Evolutionary conservation across 805 yeast species (phyloP).

Genomic region (Metschnikowia cerradonensis): DNA sequence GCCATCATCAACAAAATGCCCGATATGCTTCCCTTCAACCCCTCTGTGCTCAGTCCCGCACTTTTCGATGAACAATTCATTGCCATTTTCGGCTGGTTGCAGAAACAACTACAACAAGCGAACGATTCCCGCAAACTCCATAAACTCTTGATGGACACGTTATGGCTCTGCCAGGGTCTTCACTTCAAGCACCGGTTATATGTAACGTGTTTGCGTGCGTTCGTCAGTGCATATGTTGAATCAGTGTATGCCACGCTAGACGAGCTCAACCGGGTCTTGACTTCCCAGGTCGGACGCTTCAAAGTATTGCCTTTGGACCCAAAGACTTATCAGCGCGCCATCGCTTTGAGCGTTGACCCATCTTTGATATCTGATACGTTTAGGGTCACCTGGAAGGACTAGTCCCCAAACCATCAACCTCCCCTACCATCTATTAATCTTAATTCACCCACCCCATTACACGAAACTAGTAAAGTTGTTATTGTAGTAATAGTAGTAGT

Average conservation of each 20-base stretch:
- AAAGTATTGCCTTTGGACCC: not conserved
- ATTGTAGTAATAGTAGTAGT: too few species aligned
- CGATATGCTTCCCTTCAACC: conserved; percentile 7
- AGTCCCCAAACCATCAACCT: not conserved
- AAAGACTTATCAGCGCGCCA: not conserved
- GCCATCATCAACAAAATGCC: conserved; percentile 21
- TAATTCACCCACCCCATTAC: too few species aligned
- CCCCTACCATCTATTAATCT: too few species aligned
- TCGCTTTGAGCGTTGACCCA: not conserved
- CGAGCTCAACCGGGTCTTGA: conserved; percentile 1
- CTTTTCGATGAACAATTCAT: conserved; percentile 8
- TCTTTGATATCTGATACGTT: not conserved
- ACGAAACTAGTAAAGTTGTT: too few species aligned
- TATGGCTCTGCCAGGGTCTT: conserved; percentile 3
- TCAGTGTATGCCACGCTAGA: conserved; percentile 8
- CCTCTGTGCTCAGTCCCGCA: not conserved
- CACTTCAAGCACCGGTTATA: not conserved
- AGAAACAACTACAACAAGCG: not conserved
- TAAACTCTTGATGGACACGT: conserved; percentile 1
- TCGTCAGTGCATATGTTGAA: conserved; percentile 7
- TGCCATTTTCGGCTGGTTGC: conserved; percentile 7
- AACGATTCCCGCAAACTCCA: not conserved
- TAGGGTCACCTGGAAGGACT: not conserved
- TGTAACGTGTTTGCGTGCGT: conserved; percentile 7
- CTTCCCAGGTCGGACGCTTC: not conserved